phyloP scores from a whole-genome alignment of 768 basidiomycete genomes.

The Nevesoporus exiguus region DNA sequence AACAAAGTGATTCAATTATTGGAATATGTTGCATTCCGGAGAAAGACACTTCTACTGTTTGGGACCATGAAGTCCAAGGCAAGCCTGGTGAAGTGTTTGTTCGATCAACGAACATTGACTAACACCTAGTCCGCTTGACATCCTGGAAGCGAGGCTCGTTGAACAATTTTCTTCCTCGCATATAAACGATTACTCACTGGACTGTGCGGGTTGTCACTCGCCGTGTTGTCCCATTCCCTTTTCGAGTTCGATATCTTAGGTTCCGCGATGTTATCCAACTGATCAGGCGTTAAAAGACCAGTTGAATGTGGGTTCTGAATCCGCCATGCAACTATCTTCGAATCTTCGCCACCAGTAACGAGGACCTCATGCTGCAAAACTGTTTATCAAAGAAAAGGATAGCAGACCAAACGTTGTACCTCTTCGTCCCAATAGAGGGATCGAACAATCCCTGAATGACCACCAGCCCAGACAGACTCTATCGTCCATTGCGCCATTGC shows the following conservation, averaged over 20 bases:
- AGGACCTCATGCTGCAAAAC: constrained; percentile 38
- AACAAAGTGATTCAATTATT: background rate
- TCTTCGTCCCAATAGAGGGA: constrained; percentile 54
- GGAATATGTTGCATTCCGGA: background rate
- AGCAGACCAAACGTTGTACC: constrained; percentile 28
- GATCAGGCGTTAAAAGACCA: background rate
- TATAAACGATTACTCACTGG: constrained; percentile 13
- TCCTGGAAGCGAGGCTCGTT: constrained; percentile 8
- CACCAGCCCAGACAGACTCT: constrained; percentile 49
- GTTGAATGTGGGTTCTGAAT: constrained; percentile 7
- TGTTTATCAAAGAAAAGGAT: background rate
- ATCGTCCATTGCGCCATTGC: constrained; percentile 46
- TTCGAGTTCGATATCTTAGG: constrained; percentile 12
- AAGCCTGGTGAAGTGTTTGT: background rate
- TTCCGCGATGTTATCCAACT: constrained; percentile 14
- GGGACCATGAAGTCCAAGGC: background rate
- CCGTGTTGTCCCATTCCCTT: constrained; percentile 23
- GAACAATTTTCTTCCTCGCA: background rate
- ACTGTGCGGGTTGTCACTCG: constrained; percentile 6
- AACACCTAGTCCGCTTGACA: constrained; percentile 21
- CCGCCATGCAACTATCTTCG: constrained; percentile 44
- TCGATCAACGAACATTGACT: background rate
- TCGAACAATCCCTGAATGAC: constrained; percentile 56
- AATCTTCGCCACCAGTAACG: constrained; percentile 51
- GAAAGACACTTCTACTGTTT: background rate